These are phyloP conservation scores for Neurospora sp. DNA, from an alignment of 495 filamentous ascomycete genomes.

Conservation along the genomic window DNA sequence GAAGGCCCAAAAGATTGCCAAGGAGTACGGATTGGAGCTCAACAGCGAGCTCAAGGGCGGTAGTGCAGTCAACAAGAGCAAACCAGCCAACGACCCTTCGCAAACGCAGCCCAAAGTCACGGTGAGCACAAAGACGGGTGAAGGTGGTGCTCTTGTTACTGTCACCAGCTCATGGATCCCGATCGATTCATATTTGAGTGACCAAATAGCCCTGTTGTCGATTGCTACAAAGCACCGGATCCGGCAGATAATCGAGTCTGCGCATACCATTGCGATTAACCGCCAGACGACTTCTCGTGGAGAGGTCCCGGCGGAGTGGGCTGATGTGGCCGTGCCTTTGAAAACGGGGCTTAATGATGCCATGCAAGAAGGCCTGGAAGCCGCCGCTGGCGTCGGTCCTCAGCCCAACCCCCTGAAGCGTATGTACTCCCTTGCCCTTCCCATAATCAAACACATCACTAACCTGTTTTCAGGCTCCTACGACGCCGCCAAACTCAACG, in stretches of 20 bases:
- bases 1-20: conserved; percentile 50
- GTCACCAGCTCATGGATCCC: conserved; percentile 57
- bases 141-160: conserved; percentile 45
- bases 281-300: conserved; percentile 66
- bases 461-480: conserved; percentile 10
- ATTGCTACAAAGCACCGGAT: conserved; percentile 65
- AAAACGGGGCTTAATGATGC: conserved; percentile 22
- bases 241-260: conserved; percentile 59
- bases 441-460: no score
- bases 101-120: conserved; percentile 25
- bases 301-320: conserved; percentile 57
- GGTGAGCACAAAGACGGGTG: conserved; percentile 28
- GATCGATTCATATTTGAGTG: conserved; percentile 54
- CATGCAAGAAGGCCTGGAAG: conserved; percentile 30
- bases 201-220: conserved; percentile 66
- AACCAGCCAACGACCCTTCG: conserved; percentile 42
- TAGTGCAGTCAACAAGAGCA: conserved; percentile 32
- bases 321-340: conserved; percentile 48
- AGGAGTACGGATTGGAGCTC: conserved; percentile 45
- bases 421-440: conserved; percentile 25
- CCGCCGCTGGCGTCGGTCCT: conserved; percentile 25
- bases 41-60: conserved; percentile 41
- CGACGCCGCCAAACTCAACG: conserved; percentile 12
- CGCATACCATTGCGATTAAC: conserved; percentile 49
- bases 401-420: conserved; percentile 51